These are phyloP conservation scores for Magnusiomyces fungicola DNA, from an alignment of 1,139 yeast genomes.

Conservation along the genomic window DNA sequence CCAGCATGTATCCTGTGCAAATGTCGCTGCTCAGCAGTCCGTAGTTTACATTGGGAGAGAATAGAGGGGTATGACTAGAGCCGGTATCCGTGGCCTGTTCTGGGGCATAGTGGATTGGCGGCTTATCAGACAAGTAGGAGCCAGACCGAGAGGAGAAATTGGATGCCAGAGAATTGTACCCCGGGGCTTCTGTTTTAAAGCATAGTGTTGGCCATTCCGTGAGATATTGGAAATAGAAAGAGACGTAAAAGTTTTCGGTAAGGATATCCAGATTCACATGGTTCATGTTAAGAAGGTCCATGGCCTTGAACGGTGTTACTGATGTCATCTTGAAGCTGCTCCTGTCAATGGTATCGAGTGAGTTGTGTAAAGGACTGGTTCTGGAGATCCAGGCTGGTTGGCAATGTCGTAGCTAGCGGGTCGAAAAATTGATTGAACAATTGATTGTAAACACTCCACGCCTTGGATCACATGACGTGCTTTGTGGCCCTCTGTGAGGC, in stretches of 20 bases:
- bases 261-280: conserved; percentile 77
- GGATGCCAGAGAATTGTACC: background rate
- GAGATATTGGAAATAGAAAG: conserved; percentile 78
- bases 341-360: background rate
- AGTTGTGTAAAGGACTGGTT: background rate
- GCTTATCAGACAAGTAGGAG: too few relatives aligned
- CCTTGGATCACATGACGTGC: background rate
- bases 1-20: conserved; percentile 56
- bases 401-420: background rate
- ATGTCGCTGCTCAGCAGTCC: conserved; percentile 13
- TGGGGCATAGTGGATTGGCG: too few relatives aligned
- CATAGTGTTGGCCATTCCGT: conserved; percentile 83
- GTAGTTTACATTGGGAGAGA: background rate
- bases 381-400: background rate
- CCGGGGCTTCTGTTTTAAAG: conserved; percentile 56
- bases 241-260: conserved; percentile 83
- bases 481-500: too few relatives aligned
- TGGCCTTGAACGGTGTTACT: conserved; percentile 74
- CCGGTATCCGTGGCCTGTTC: background rate
- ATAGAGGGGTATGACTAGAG: conserved; percentile 6
- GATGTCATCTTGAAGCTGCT: conserved; percentile 52
- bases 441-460: background rate
- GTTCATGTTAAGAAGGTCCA: conserved; percentile 68
- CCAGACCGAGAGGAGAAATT: background rate
- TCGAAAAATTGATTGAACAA: background rate